Evolutionary conservation across 2,329 filamentous ascomycete species (phyloP).

Genomic region (Exophiala aquamarina): DNA sequence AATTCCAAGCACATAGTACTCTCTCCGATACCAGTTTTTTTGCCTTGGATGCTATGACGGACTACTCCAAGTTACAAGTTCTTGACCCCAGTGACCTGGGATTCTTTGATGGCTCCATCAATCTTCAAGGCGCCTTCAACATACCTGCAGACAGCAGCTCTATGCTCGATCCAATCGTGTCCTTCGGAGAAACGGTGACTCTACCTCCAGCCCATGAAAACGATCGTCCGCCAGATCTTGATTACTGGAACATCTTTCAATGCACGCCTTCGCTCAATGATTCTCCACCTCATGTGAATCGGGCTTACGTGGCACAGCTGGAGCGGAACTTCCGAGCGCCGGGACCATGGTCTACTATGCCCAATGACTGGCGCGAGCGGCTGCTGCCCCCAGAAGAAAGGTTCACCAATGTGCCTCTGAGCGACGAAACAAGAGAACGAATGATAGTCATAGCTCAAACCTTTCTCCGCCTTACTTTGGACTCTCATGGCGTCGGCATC

Average conservation of each 20-base stretch:
- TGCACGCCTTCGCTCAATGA: background rate
- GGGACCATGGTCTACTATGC: background rate
- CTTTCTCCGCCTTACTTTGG: slow-evolving; percentile 2
- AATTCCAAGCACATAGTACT: too few species aligned
- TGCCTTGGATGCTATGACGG: too few species aligned
- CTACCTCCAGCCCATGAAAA: too few species aligned
- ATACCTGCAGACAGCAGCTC: too few species aligned
- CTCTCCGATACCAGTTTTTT: too few species aligned
- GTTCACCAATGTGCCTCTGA: slow-evolving; percentile 1
- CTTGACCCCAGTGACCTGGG: too few species aligned
- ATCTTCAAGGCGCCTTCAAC: too few species aligned
- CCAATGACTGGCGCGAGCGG: background rate
- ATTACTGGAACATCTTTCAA: background rate
- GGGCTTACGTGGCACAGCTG: background rate
- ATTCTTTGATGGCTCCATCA: too few species aligned
- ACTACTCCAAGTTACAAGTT: too few species aligned
- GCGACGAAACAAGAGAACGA: slow-evolving; percentile 3
- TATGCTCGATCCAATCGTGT: too few species aligned
- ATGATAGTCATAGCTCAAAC: slow-evolving; percentile 1
- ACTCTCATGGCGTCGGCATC: background rate
- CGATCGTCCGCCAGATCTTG: background rate
- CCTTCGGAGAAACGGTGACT: too few species aligned
- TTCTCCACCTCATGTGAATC: background rate
- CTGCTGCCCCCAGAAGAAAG: background rate
- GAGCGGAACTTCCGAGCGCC: background rate